Evolutionary conservation across 805 yeast species (phyloP), one percentile per base, ranked within the genome.

Genomic region (Yarrowia sp.): DNA sequence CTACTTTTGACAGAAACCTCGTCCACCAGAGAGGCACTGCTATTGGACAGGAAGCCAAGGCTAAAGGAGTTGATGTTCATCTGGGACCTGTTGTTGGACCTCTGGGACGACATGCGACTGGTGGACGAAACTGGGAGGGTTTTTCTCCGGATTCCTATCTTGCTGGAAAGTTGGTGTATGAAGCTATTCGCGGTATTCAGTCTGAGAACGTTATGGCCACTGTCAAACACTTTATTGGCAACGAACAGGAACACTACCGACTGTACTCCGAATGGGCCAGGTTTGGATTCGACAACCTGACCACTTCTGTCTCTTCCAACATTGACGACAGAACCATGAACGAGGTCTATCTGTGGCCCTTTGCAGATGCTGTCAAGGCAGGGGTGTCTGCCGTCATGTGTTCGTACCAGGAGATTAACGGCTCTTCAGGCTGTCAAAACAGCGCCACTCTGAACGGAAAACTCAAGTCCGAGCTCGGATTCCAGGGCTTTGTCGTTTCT

Each of bases 21-120:
- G 78, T 82, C 69, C 81, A 78, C 67, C 75, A 79, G 22, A 76
- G 87, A 64, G 89, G 86, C 0, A 77, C 80, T 66, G 86, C 87
- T 1, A 72, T 85, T 62, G 89, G 87, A 3, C 75, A 77, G 67
- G 89, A 85, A 70, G 81, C 80, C 66, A 80, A 78, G 67, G 74
- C 70, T 3, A 85, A 84, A 69, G 87, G 87, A 24, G 83, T 82
- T 12, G 81, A 84, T 70, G 76, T 83, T 33, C 77, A 82, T 14
- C 74, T 85, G 30, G 88, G 86, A 0, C 89, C 89, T 0, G 77
- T 78, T 1, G 76, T 83, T 44, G 88, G 88, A 0, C 89, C 89
- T 12, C 78, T 85, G 46, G 89, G 89, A 0, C 75, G 79, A 35
- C 82, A 84, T 68, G 88, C 87, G 2, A 81, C 80, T 38, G 89